phyloP scores from a whole-genome alignment of 805 yeast genomes.

The Wickerhamomyces strasburgensis region DNA sequence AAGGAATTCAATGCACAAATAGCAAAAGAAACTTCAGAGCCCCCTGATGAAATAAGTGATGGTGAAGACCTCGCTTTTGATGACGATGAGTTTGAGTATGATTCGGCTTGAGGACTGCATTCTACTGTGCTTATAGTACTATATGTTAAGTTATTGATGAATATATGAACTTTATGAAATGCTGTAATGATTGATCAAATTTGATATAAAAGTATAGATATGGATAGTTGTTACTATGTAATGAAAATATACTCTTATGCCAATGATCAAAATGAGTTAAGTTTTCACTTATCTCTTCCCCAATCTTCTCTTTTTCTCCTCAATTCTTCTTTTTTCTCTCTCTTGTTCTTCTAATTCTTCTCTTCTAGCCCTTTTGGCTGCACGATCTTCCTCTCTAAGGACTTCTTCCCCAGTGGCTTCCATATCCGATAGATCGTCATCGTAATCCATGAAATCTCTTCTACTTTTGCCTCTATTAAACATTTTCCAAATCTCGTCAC shows the following conservation, averaged over 20 bases:
- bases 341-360: conserved; percentile 76
- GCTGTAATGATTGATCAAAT: background rate
- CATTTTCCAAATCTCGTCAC: conserved; percentile 87
- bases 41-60: background rate
- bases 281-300: conserved; percentile 14
- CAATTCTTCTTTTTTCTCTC: conserved; percentile 45
- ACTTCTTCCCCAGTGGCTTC: conserved; percentile 93
- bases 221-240: too few relatives aligned
- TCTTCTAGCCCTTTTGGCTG: conserved; percentile 59
- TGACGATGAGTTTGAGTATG: conserved; percentile 39
- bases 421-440: conserved; percentile 63
- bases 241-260: too few relatives aligned
- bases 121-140: too few relatives aligned
- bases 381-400: conserved; percentile 71
- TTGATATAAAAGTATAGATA: conserved; percentile 1
- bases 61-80: conserved; percentile 17
- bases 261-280: too few relatives aligned
- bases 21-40: conserved; percentile 6
- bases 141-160: too few relatives aligned
- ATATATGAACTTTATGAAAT: background rate
- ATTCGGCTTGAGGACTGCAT: conserved; percentile 30
- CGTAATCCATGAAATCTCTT: conserved; percentile 36
- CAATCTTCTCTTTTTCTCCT: conserved; percentile 42
- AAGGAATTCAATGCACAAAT: conserved; percentile 11
- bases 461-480: conserved; percentile 64